Evolutionary conservation across 148 eudicot species (phyloP).

Genomic region (Bassia scoparia): DNA sequence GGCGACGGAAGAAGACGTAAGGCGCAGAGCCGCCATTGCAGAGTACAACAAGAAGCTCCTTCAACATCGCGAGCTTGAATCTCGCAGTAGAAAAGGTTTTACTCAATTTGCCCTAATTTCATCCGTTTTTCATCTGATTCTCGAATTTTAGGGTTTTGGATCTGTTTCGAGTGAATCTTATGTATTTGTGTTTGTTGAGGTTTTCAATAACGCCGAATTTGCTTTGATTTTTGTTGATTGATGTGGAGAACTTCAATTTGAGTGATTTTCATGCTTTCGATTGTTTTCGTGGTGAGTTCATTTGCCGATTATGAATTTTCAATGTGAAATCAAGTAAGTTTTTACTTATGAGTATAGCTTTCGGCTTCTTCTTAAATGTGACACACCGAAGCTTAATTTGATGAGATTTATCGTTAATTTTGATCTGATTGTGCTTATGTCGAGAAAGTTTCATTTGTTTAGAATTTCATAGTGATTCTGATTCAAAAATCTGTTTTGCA

Average conservation of each 20-base stretch:
- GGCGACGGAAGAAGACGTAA: constrained; percentile 65
- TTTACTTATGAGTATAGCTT: no score
- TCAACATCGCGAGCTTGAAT: constrained; percentile 72
- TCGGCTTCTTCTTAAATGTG: no score
- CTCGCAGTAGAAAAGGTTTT: constrained; percentile 68
- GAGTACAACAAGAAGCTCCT: constrained; percentile 77
- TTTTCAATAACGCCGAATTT: not conserved
- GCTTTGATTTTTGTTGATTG: not conserved
- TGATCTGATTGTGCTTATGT: not conserved
- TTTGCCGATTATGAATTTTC: no score
- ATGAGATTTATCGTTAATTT: no score
- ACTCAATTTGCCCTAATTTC: constrained; percentile 24
- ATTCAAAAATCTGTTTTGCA: not conserved
- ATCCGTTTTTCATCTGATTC: not conserved
- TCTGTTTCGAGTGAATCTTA: not conserved
- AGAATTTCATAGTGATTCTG: not conserved
- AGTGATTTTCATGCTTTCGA: not conserved
- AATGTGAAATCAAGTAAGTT: no score
- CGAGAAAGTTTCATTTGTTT: not conserved
- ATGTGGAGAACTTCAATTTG: not conserved
- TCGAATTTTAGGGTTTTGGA: constrained; percentile 17
- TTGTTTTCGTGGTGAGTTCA: not conserved
- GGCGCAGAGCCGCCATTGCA: constrained; percentile 49
- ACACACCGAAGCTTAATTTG: no score
- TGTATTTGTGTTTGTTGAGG: not conserved